These are phyloP conservation scores for Pseudocercospora pini-densiflorae DNA, from an alignment of 2,329 filamentous ascomycete species.

Conservation along the genomic window DNA sequence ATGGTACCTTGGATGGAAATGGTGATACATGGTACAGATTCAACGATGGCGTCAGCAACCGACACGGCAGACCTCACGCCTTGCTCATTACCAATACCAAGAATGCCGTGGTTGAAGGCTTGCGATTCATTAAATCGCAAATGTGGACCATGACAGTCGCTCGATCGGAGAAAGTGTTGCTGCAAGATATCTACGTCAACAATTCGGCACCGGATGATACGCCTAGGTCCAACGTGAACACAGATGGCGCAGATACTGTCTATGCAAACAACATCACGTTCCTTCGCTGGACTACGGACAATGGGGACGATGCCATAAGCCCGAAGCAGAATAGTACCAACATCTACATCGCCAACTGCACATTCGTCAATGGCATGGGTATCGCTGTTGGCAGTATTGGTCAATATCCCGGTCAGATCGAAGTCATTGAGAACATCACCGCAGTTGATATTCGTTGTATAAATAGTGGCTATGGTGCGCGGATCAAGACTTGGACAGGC, in stretches of 20 bases:
- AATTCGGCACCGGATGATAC: conserved; percentile 43
- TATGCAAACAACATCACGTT: conserved; percentile 59
- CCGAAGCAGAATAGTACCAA: conserved; percentile 62
- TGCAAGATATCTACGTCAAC: conserved; percentile 60
- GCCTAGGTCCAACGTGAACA: conserved; percentile 40
- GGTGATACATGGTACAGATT: conserved; percentile 63
- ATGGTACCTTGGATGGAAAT: conserved; percentile 62
- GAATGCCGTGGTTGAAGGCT: conserved; percentile 53
- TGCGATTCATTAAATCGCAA: conserved; percentile 61
- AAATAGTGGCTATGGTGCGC: conserved; percentile 26
- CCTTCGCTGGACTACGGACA: conserved; percentile 56
- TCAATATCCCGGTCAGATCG: conserved; percentile 56
- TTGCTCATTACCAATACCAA: conserved; percentile 58
- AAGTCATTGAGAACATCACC: conserved; percentile 56
- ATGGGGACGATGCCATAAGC: conserved; percentile 60
- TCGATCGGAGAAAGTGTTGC: conserved; percentile 51
- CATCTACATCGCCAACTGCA: conserved; percentile 55
- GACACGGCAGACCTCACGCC: conserved; percentile 51
- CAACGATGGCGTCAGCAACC: conserved; percentile 40
- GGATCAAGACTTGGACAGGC: conserved; percentile 64
- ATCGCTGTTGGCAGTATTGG: conserved; percentile 63
- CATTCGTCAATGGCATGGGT: conserved; percentile 56
- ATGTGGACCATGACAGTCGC: conserved; percentile 63
- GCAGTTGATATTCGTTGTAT: conserved; percentile 49
- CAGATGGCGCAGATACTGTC: conserved; percentile 60